These are phyloP conservation scores for Acaromyces ingoldii DNA, from an alignment of 1,284 basidiomycete species.

Conservation along the genomic window DNA sequence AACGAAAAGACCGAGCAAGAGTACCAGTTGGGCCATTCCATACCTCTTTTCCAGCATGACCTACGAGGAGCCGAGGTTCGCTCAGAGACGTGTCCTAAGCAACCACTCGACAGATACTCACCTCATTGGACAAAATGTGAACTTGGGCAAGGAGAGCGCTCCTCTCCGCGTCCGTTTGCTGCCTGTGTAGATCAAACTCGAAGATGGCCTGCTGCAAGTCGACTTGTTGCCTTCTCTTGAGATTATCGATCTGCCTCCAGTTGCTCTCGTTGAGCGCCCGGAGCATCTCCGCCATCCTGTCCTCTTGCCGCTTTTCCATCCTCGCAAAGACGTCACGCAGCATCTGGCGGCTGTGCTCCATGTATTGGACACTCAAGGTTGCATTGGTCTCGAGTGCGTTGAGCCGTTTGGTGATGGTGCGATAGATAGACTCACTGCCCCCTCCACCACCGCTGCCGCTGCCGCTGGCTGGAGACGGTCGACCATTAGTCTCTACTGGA, in stretches of 20 bases:
- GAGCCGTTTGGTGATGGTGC: constrained; percentile 89
- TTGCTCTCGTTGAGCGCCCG: constrained; percentile 53
- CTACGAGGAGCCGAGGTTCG: constrained; percentile 51
- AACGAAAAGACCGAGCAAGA: constrained; percentile 70
- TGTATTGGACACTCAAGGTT: constrained; percentile 77
- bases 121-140: constrained; percentile 70
- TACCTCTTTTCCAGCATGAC: constrained; percentile 76
- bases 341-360: constrained; percentile 79
- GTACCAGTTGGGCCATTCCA: constrained; percentile 72
- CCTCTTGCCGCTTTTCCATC: constrained; percentile 57
- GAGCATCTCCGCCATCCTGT: constrained; percentile 64
- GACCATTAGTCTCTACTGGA: too few species aligned
- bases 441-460: constrained; percentile 13
- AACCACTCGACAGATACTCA: constrained; percentile 40
- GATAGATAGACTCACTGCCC: constrained; percentile 74
- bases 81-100: background rate
- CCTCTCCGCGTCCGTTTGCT: constrained; percentile 66
- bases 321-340: constrained; percentile 70
- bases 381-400: constrained; percentile 80
- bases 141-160: constrained; percentile 64
- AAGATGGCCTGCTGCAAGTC: constrained; percentile 63
- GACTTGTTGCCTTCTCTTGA: constrained; percentile 64
- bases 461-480: too few species aligned
- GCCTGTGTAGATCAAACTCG: constrained; percentile 68
- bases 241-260: constrained; percentile 55